Percentiles rank a stretch among this genome's conserved stretches.
Evolutionary conservation across 805 yeast genomes (phyloP).

Genomic region (Saturnispora mendoncae): DNA sequence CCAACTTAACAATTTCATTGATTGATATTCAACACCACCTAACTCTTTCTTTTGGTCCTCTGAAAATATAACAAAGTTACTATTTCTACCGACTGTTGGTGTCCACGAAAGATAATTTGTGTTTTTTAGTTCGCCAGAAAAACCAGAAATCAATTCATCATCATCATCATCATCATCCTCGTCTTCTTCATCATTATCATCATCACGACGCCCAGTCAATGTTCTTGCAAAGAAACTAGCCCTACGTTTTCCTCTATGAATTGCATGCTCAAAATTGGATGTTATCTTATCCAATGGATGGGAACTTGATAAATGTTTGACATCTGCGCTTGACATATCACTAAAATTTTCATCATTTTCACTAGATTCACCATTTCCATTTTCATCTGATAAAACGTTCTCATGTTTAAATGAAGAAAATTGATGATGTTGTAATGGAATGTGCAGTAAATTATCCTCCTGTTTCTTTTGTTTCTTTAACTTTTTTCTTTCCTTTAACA

Average conservation of each 20-base stretch:
- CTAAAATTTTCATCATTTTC: background rate
- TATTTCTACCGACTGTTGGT: slow-evolving; percentile 89
- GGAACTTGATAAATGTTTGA: background rate
- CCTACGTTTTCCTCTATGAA: slow-evolving; percentile 7
- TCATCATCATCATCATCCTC: slow-evolving; percentile 19
- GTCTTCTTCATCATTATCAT: too few species aligned
- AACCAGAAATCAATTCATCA: slow-evolving; percentile 24
- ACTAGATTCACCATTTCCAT: background rate
- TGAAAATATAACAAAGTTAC: slow-evolving; percentile 75
- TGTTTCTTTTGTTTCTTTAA: slow-evolving; percentile 5
- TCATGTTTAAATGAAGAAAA: background rate
- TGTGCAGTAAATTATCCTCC: background rate
- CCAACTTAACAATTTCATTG: slow-evolving; percentile 65
- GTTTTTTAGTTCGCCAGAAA: slow-evolving; percentile 28
- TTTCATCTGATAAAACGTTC: background rate
- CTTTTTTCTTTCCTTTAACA: slow-evolving; percentile 16
- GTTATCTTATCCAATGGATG: slow-evolving; percentile 4
- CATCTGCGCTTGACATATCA: background rate
- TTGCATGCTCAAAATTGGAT: slow-evolving; percentile 8
- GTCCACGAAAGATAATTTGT: slow-evolving; percentile 76
- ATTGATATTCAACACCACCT: slow-evolving; percentile 95
- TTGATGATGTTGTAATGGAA: slow-evolving; percentile 1
- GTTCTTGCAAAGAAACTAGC: slow-evolving; percentile 16
- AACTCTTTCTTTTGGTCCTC: slow-evolving; percentile 84
- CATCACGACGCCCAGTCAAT: slow-evolving; percentile 12